Conservation (phyloP, 768 basidiomycete species). For the Leccinellum albellum region DNA sequence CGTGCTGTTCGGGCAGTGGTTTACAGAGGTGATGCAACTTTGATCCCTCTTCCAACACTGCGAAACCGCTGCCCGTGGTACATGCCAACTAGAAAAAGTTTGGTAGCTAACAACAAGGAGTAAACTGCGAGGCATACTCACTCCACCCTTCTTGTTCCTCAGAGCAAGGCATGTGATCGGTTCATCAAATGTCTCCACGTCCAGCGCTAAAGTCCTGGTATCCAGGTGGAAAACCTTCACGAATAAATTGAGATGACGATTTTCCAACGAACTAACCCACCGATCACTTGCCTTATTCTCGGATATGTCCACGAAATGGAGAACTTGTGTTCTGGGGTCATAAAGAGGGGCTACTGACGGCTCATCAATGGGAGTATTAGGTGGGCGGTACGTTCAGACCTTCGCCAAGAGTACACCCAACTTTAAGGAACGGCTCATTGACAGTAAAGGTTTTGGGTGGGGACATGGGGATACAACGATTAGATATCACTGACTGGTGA, state of each 20-base stretch:
- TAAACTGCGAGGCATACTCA: not conserved
- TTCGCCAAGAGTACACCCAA: conserved; percentile 61
- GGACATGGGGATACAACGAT: conserved; percentile 7
- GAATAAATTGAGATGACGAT: not conserved
- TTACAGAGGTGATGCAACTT: conserved; percentile 50
- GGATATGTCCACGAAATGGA: conserved; percentile 68
- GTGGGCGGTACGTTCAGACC: conserved; percentile 33
- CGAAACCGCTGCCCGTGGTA: conserved; percentile 21
- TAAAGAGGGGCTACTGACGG: conserved; percentile 53
- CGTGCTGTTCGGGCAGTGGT: conserved; percentile 45
- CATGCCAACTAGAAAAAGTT: conserved; percentile 16
- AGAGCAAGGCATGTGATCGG: conserved; percentile 57
- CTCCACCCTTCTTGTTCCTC: conserved; percentile 36
- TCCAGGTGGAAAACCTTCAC: conserved; percentile 36
- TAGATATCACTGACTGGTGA: not conserved
- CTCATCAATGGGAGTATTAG: not conserved
- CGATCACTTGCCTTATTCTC: conserved; percentile 15
- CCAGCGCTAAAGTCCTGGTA: conserved; percentile 36
- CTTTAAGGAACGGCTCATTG: conserved; percentile 43
- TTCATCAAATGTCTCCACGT: conserved; percentile 49
- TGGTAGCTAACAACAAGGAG: not conserved
- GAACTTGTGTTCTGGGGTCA: conserved; percentile 45
- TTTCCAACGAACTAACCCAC: not conserved
- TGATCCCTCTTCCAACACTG: conserved; percentile 13
- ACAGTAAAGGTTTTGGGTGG: conserved; percentile 18